Evolutionary conservation across 1,284 basidiomycete genomes (phyloP), one percentile per base, ranked within the genome.

Genomic region (Boletellus deceptivus): DNA sequence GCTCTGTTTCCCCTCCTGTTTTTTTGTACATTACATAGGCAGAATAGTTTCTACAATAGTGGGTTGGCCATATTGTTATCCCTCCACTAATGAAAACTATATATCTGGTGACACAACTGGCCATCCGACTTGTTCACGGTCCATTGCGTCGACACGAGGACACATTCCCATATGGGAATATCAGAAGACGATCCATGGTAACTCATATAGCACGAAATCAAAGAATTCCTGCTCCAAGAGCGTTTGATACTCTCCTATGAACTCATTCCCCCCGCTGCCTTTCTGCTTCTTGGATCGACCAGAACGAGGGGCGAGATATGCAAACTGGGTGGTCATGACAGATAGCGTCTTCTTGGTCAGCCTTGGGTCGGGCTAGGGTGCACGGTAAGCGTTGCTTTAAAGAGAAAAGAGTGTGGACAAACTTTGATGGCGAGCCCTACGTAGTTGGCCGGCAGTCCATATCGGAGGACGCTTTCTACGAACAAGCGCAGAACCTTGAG

Each of bases 371-470:
- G 96, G 96, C 90, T 96, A 53, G 17, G 38, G 39, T 10, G 14
- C 20, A 22, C 2, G n/a, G 24, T 54, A 18, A 42, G 33, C 25
- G 48, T n/a, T 40, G 33, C 20, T 38, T 38, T 14, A 34, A 46
- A 33, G 39, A 36, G 18, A 13, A 46, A 51, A 41, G n/a, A 45
- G 46, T 6, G 49, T 24, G 48, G 48, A 22, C 72, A 53, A 51
- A 91, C 93, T 79, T 91, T 93, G 62, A 98, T 74, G 38, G 84
- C 76, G 33, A 96, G 72, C 1, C 88, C 93, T 42, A 83, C 77
- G 67, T 97, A 99, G 61, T 93, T 88, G 3, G 96, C 91, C 2
- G 97, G 97, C 27, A 99, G 76, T 55, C 97, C 97, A 67, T 96
- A 99, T 57, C 96, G 82, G 38, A 99, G 79, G 13, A 98, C 95